Evolutionary conservation across 306 rosid genomes (phyloP), one percentile per base, ranked within the genome.

Genomic region (Cucurbita pepo): DNA sequence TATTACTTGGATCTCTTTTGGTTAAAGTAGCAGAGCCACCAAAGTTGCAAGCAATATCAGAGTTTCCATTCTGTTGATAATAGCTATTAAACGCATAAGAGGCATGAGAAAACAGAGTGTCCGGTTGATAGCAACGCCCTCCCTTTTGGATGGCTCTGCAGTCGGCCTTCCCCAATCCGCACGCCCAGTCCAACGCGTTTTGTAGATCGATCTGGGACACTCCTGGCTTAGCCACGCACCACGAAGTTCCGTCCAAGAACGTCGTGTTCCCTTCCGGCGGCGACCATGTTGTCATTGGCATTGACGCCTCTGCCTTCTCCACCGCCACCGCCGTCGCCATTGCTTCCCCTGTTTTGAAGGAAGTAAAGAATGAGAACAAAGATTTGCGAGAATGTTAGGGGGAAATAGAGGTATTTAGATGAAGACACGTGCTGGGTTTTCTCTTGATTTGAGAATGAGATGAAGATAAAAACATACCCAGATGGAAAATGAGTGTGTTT

Each of bases 261-360:
- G 99, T 94, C 12, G 97, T 86, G 83, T 94, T 94, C 53, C 99
- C 97, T 82, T 94, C 99, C 25, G 97, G 96, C 0, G 97, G 99
- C 72, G 95, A 85, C 81, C 79, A 0, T 25, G 92, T 82, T 67
- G 84, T 75, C 44, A 77, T 69, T 7, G 96, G 92, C 15, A 91
- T 74, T 4, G 77, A 75, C 4, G 81, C 72, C 5, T 88, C 96
- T 41, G 77, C 86, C 83, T 87, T 90, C 86, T 86, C 95, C 83
- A 84, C 56, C 21, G 18, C 79, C 81, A 77, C 83, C 74, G 34
- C 34, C 34, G 3, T 30, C 34, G 58, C 70, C 18, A 3, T 65
- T 6, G 5, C 54, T 19, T 7, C 38, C 54, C 71, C 54, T 62
- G 38, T 3, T 53, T 7, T 53, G 8, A 37, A 15, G 9, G 30